These are phyloP conservation scores for Lizonia empirigonia DNA, from an alignment of 2,329 filamentous ascomycete species.

Conservation along the genomic window DNA sequence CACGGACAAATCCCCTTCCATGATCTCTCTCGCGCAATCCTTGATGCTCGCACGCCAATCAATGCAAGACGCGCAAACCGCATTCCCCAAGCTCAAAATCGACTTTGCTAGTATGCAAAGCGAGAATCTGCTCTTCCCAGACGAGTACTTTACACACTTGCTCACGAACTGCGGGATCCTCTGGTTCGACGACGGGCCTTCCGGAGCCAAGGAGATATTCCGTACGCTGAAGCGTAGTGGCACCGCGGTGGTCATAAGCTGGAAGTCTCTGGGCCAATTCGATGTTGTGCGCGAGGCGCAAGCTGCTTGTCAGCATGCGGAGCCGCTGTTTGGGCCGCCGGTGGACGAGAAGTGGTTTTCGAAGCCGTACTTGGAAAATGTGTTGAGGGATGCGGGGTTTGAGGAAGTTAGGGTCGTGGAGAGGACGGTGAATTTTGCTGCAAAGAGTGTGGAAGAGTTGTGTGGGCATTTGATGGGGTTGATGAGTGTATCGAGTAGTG, in stretches of 20 bases:
- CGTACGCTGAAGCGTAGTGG: slow-evolving; percentile 48
- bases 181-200: slow-evolving; percentile 39
- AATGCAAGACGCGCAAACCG: neutral
- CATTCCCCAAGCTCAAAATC: neutral
- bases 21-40: neutral
- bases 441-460: slow-evolving; percentile 6
- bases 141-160: slow-evolving; percentile 44
- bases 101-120: neutral
- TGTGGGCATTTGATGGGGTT: slow-evolving; percentile 9
- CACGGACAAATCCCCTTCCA: slow-evolving; percentile 9
- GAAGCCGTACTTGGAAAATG: slow-evolving; percentile 8
- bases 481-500: neutral
- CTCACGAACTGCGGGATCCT: slow-evolving; percentile 50
- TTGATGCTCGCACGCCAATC: no score
- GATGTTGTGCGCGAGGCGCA: slow-evolving; percentile 13
- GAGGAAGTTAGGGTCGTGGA: slow-evolving; percentile 9
- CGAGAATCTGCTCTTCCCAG: slow-evolving; percentile 25
- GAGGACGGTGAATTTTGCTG: slow-evolving; percentile 13
- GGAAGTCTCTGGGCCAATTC: slow-evolving; percentile 18
- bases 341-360: slow-evolving; percentile 20
- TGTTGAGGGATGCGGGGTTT: slow-evolving; percentile 14
- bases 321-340: slow-evolving; percentile 16
- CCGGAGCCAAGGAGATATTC: slow-evolving; percentile 36
- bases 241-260: slow-evolving; percentile 38
- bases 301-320: slow-evolving; percentile 4